Evolutionary conservation across 108 stramenopile genomes (phyloP).

Genomic region (Discostella pseudostelligera): DNA sequence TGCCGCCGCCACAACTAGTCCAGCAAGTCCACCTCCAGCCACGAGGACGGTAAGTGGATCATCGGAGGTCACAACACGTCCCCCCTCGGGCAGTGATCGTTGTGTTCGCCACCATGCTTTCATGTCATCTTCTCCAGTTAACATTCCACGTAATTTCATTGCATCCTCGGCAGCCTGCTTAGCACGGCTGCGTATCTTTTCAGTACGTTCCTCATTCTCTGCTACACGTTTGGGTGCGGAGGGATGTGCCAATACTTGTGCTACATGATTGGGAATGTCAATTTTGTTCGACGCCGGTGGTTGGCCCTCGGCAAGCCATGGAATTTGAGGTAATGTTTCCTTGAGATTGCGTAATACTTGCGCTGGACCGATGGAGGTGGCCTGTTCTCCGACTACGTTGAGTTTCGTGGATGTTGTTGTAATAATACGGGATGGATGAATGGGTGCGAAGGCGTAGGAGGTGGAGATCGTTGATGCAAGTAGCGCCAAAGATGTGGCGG

Average conservation of each 20-base stretch:
- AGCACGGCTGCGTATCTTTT: constrained; percentile 59
- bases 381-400: constrained; percentile 59
- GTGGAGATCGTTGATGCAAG: neutral
- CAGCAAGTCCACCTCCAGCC: constrained; percentile 88
- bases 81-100: constrained; percentile 47
- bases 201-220: constrained; percentile 69
- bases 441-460: constrained; percentile 7
- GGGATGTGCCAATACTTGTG: constrained; percentile 47
- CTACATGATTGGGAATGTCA: constrained; percentile 67
- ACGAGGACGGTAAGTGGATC: constrained; percentile 78
- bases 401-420: constrained; percentile 15
- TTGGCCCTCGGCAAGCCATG: constrained; percentile 66
- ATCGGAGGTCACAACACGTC: constrained; percentile 61
- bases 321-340: constrained; percentile 56
- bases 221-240: constrained; percentile 65
- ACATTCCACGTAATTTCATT: constrained; percentile 52
- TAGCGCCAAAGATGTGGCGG: constrained; percentile 1
- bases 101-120: constrained; percentile 76
- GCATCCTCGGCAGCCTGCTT: constrained; percentile 72
- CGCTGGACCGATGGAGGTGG: constrained; percentile 68
- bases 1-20: constrained; percentile 85
- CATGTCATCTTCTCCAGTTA: constrained; percentile 49
- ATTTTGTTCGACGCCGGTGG: constrained; percentile 58
- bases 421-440: constrained; percentile 3
- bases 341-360: constrained; percentile 58